Base-by-base conservation (phyloP, 2,329 filamentous ascomycete species). In the Ophiocordyceps sinensis region DNA sequence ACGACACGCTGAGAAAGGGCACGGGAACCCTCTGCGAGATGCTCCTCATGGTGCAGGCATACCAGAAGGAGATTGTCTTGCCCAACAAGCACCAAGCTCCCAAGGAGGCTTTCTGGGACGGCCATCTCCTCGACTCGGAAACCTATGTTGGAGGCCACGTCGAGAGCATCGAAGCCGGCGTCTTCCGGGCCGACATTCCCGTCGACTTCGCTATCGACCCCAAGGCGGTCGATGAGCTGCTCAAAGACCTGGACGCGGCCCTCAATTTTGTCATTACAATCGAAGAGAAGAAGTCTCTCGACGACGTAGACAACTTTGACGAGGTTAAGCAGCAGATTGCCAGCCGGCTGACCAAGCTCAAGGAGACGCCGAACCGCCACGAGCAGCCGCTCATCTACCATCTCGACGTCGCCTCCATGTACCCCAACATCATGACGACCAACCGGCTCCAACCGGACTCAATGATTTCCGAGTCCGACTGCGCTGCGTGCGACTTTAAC, bases 381-480 rank as follows among this genome's bases (percentile, higher is more conserved):
- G 91, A 98, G 59, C 70, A 79, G 36, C 91, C 91, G 5, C 74
- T 93, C 28, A 98, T 98, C 49, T 98, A 98, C 63, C 91, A 98
- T 70, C 69, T 98, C 64, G 91, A 98, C 56, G 93, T 98, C 44
- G 91, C 91, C 15, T 95, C 91, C 44, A 98, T 98, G 91, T 98
- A 98, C 58, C 91, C 91, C 10, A 98, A 98, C 61, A 98, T 98
- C 59, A 98, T 98, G 93, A 98, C 93, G 2, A 98, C 91, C 1
- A 98, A 98, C 60, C 83, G 91, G 59, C 64, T 98, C 37, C 91
- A 98, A 52, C 91, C 91, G 0, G 91, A 98, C 60, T 96, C 91
- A n/a, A 94, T 98, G 87, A 93, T 98, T 41, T 71, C 89, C 38
- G 93, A 98, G 58, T 85, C 88, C 0, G 86, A 94, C 53, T 98